A percentile compares a stretch with the other conserved stretches of the same genome.
Conservation (phyloP, 768 basidiomycete species). For the Austroboletus festivus region DNA sequence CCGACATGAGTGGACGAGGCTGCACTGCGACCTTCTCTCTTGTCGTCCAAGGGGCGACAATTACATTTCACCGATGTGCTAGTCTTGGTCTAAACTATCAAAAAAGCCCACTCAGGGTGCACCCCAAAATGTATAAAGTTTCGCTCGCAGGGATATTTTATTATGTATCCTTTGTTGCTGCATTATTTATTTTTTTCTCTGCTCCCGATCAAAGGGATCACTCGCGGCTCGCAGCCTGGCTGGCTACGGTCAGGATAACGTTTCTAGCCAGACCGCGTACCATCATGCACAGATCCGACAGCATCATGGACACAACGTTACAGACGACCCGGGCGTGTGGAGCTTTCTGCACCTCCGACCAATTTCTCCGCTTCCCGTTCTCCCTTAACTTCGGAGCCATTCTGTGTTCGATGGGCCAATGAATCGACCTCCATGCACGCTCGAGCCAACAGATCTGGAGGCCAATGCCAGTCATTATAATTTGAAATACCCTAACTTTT, state of each 20-base stretch:
- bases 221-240: constrained; percentile 6
- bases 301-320: constrained; percentile 29
- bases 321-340: constrained; percentile 13
- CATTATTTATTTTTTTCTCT: constrained; percentile 12
- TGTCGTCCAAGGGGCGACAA: constrained; percentile 10
- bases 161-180: constrained; percentile 16
- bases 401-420: constrained; percentile 10
- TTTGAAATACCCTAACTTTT: constrained; percentile 34
- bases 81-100: constrained; percentile 11
- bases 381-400: constrained; percentile 7
- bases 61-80: background rate
- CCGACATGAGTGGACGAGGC: constrained; percentile 14
- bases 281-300: constrained; percentile 5
- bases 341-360: constrained; percentile 9
- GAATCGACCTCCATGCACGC: too few species aligned
- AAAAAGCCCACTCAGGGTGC: constrained; percentile 28
- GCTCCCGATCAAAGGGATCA: constrained; percentile 25
- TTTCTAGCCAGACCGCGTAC: constrained; percentile 17
- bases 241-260: constrained; percentile 17
- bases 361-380: background rate
- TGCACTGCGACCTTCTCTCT: constrained; percentile 4
- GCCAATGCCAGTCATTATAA: too few species aligned
- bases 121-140: constrained; percentile 30
- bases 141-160: constrained; percentile 29
- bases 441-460: constrained; percentile 15